phyloP scores from a whole-genome alignment of 106 monocot genomes.

The Agapanthus africanus region DNA sequence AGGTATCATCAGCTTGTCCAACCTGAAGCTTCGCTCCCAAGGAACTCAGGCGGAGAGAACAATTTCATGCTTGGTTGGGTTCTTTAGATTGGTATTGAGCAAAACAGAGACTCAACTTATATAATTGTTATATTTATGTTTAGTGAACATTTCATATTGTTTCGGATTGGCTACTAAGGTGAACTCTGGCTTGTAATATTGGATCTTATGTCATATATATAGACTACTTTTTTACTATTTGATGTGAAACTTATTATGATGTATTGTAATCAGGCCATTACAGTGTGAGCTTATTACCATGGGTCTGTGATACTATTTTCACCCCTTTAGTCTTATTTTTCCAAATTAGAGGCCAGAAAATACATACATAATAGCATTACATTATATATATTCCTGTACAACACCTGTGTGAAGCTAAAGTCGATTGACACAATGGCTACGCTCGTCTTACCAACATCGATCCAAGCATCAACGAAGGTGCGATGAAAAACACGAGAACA shows the following conservation, averaged over 20 bases:
- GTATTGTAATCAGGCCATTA: no score
- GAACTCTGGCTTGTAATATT: neutral
- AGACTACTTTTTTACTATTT: neutral
- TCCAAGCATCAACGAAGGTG: no score
- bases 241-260: neutral
- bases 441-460: no score
- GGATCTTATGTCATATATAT: neutral
- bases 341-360: no score
- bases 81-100: conserved; percentile 9
- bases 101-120: neutral
- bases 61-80: conserved; percentile 61
- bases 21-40: conserved; percentile 25
- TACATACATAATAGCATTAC: no score
- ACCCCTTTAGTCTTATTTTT: no score
- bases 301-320: no score
- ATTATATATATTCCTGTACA: no score
- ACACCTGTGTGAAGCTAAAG: no score
- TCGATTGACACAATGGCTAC: no score
- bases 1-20: conserved; percentile 54
- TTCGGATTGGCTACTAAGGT: neutral
- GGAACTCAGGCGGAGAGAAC: conserved; percentile 22
- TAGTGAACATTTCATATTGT: neutral
- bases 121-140: conserved; percentile 7
- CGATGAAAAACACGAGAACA: no score
- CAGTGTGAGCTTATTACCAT: no score